Evolutionary conservation across 2,329 filamentous ascomycete genomes (phyloP).

Genomic region (Cryphonectria carpinicola): DNA sequence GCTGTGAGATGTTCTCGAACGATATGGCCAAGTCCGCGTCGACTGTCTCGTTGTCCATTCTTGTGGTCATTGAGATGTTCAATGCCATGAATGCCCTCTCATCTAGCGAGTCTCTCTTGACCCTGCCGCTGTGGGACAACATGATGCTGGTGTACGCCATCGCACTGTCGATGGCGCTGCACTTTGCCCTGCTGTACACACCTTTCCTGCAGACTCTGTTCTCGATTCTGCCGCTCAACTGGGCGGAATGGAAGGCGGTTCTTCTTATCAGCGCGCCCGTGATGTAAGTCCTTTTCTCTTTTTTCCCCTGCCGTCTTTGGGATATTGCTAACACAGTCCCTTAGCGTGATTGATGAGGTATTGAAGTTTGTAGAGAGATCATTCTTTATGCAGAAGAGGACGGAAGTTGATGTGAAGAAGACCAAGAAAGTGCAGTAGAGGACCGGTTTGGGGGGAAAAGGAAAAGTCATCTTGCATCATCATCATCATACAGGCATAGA

Average conservation of each 20-base stretch:
- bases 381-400: constrained; percentile 61
- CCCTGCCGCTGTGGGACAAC: constrained; percentile 95
- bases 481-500: constrained; percentile 25
- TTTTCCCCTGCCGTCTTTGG: not conserved
- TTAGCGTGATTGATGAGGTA: constrained; percentile 77
- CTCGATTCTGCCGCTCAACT: constrained; percentile 85
- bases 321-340: not conserved
- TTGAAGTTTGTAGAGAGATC: constrained; percentile 78
- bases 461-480: constrained; percentile 16
- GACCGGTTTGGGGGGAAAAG: constrained; percentile 30
- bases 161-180: constrained; percentile 86
- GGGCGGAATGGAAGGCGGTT: constrained; percentile 91
- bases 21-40: constrained; percentile 86
- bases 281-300: constrained; percentile 65
- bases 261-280: constrained; percentile 87
- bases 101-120: constrained; percentile 90
- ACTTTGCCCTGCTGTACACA: constrained; percentile 91
- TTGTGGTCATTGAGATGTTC: constrained; percentile 99
- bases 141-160: constrained; percentile 98
- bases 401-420: constrained; percentile 41
- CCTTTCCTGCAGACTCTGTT: constrained; percentile 89
- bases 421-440: constrained; percentile 59
- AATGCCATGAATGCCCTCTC: constrained; percentile 98
- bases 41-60: constrained; percentile 86
- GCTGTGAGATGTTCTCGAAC: constrained; percentile 89